phyloP scores from a whole-genome alignment of 2,329 filamentous ascomycete genomes.

The Fusarium xyrophilum region DNA sequence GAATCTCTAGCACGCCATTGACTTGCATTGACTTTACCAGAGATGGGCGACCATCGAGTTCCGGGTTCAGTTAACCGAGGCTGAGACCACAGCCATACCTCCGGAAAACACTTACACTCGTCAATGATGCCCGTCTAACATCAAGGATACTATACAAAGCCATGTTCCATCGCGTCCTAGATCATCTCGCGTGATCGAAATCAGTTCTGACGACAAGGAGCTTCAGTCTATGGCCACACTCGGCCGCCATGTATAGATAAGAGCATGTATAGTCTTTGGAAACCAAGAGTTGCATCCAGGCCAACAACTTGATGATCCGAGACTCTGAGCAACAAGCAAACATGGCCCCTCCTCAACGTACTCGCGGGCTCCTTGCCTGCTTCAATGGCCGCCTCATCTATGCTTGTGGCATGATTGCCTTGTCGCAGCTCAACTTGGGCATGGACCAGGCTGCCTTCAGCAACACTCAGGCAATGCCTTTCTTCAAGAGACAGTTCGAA shows the following conservation, averaged over 20 bases:
- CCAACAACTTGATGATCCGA: not conserved
- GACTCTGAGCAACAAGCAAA: not conserved
- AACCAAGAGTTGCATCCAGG: not conserved
- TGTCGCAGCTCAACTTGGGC: constrained; percentile 51
- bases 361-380: not conserved
- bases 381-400: constrained; percentile 42
- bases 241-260: not conserved
- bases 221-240: not conserved
- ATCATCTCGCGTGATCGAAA: constrained; percentile 1
- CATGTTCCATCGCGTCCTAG: not conserved
- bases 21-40: not conserved
- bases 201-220: not conserved
- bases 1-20: not conserved
- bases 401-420: constrained; percentile 40
- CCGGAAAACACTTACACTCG: not conserved
- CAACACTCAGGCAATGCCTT: constrained; percentile 49
- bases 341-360: not conserved
- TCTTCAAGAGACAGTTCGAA: constrained; percentile 47
- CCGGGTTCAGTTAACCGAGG: not conserved
- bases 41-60: not conserved
- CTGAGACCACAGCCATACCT: not conserved
- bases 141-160: not conserved
- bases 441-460: constrained; percentile 49
- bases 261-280: not conserved
- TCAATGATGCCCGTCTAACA: not conserved